Conservation (phyloP, 371 early-diverging fungal species). For the Amoeboaphelidium protococcarum region DNA sequence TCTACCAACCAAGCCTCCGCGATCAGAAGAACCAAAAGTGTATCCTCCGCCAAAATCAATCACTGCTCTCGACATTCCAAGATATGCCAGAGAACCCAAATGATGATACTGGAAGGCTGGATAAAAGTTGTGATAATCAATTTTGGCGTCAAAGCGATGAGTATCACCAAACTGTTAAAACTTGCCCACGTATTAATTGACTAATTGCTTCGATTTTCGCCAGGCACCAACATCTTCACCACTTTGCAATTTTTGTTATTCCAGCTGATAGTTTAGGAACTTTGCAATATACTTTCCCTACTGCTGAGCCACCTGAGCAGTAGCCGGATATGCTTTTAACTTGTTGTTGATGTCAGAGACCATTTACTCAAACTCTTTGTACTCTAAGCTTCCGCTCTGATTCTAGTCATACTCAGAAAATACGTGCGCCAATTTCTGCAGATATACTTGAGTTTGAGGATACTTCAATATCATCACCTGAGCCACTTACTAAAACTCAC, state of each 20-base stretch:
- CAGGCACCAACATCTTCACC: neutral
- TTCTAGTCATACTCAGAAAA: neutral
- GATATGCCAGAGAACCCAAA: conserved; percentile 13
- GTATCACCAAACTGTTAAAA: neutral
- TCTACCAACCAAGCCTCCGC: no score
- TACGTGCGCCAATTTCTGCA: neutral
- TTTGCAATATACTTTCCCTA: conserved; percentile 3
- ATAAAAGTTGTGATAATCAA: neutral
- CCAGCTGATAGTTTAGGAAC: neutral
- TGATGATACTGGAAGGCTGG: conserved; percentile 11
- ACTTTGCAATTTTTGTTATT: neutral
- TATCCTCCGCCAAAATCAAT: conserved; percentile 4
- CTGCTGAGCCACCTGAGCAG: conserved; percentile 4
- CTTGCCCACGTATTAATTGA: neutral
- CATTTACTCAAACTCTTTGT: neutral
- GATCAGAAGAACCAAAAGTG: neutral
- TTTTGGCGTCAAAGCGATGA: neutral
- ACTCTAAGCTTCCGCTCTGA: neutral
- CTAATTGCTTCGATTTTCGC: neutral
- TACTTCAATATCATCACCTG: neutral
- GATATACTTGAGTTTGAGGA: neutral
- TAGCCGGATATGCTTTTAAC: conserved; percentile 2
- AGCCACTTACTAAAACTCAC: neutral
- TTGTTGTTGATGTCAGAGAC: neutral
- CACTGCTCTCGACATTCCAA: conserved; percentile 7